Evolutionary conservation across 768 basidiomycete species (phyloP), one percentile per base, ranked within the genome.

Genomic region (Mycena galopus): DNA sequence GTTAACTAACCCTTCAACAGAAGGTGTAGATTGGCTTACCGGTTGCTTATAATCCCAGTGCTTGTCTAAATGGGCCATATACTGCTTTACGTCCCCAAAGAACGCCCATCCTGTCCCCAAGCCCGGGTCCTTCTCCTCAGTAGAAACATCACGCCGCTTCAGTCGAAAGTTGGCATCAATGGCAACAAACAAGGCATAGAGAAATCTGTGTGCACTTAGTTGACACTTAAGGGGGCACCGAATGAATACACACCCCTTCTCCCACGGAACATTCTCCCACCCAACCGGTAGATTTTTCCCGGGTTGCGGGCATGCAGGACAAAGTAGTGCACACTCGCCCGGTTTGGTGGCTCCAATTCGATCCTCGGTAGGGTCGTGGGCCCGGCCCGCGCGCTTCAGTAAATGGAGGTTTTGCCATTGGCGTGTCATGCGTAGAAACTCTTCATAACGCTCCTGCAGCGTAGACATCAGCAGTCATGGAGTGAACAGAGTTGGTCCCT

Each of bases 251-350:
- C 44, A 42, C 37, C 4, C 44, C 12, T 35, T 50, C 11, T 63
- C 66, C 6, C 61, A 47, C 0, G 72, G 65, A 2, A 64, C 73
- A 29, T 53, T 44, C 53, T 73, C 61, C 80, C 78, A 79, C 10
- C 67, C 72, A 3, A 27, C 27, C 8, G 76, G 78, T 9, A 80
- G 55, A 59, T 81, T 81, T 19, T 72, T 76, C 1, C 59, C 73
- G 0, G 77, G 79, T 16, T 80, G 77, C 3, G 77, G 80, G 62
- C 78, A 81, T 21, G 76, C 78, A 12, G 78, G 77, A 64, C 80
- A 8, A 4, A n/a, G n/a, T n/a, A n/a, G n/a, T n/a, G n/a, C n/a
- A n/a, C n/a, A n/a, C n/a, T n/a, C n/a, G n/a, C n/a, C n/a, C n/a
- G n/a, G n/a, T n/a, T n/a, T n/a, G n/a, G n/a, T n/a, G n/a, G n/a